Percentiles rank a stretch among this genome's conserved stretches.
Evolutionary conservation across 176 grass and related monocot species (phyloP).

Genomic region (Rhynchospora pubera): DNA sequence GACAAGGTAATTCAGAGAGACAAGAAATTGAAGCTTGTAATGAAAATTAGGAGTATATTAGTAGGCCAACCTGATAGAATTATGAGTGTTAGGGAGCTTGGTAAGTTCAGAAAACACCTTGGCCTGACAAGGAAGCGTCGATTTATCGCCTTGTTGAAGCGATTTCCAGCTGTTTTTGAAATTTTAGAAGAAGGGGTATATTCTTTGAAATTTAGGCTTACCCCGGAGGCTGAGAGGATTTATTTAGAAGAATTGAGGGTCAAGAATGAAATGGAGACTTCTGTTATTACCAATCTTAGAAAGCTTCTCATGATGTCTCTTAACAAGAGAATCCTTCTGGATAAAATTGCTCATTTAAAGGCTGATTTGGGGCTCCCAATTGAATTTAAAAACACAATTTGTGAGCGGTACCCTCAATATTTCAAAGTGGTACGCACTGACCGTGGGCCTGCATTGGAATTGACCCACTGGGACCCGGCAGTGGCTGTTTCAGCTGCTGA

Average conservation of each 20-base stretch:
- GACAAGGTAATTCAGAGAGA: constrained; percentile 89
- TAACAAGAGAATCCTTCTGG: constrained; percentile 57
- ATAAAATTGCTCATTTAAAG: constrained; percentile 85
- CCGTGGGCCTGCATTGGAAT: constrained; percentile 71
- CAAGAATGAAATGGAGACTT: constrained; percentile 74
- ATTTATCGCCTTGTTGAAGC: constrained; percentile 79
- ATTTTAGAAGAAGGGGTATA: constrained; percentile 89
- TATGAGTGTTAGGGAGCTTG: constrained; percentile 84
- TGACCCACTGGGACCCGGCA: constrained; percentile 82
- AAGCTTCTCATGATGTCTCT: constrained; percentile 96
- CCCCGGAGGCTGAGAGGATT: constrained; percentile 64
- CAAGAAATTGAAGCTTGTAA: constrained; percentile 92
- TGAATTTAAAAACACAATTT: constrained; percentile 74
- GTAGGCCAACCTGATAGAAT: constrained; percentile 60
- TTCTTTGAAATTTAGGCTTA: constrained; percentile 70
- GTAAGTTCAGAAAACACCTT: constrained; percentile 78
- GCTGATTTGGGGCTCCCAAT: constrained; percentile 67
- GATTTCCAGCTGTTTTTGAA: constrained; percentile 77
- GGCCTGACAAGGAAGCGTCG: constrained; percentile 89
- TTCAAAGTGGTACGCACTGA: constrained; percentile 74
- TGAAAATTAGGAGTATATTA: constrained; percentile 89
- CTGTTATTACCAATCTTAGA: constrained; percentile 61
- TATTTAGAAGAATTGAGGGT: constrained; percentile 77
- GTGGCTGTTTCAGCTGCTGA: constrained; percentile 68
- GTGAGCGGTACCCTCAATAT: constrained; percentile 72